phyloP scores from a whole-genome alignment of 2,329 filamentous ascomycete genomes.

The Fusarium sp. region DNA sequence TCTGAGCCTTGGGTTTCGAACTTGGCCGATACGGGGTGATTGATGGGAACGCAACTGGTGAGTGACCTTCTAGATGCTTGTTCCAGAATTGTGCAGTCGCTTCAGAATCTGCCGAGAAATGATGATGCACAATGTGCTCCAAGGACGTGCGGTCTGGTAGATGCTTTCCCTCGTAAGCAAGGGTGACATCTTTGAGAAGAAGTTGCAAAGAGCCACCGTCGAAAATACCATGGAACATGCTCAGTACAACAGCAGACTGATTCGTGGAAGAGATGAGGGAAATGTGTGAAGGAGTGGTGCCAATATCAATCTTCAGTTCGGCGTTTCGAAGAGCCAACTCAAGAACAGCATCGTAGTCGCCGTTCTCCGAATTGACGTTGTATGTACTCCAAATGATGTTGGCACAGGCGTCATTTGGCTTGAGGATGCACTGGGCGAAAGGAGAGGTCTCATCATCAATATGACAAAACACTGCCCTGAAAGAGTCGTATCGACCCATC shows the following conservation, averaged over 20 bases:
- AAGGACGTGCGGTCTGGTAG: neutral
- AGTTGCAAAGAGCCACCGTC: slow-evolving; percentile 6
- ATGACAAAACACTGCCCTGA: slow-evolving; percentile 1
- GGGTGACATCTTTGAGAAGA: neutral
- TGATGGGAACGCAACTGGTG: slow-evolving; percentile 2
- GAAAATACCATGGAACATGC: slow-evolving; percentile 9
- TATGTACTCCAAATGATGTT: neutral
- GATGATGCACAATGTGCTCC: slow-evolving; percentile 4
- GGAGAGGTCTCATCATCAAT: slow-evolving; percentile 1
- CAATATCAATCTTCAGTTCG: neutral
- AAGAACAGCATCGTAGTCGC: neutral
- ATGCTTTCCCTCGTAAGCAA: neutral
- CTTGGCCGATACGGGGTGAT: neutral
- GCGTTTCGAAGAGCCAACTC: slow-evolving; percentile 4
- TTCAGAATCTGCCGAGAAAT: neutral
- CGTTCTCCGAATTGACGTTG: neutral
- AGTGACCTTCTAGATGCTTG: neutral
- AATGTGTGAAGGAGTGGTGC: neutral
- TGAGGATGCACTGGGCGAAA: slow-evolving; percentile 4
- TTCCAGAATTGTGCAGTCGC: slow-evolving; percentile 4
- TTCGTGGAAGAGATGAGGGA: neutral
- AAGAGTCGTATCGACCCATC: neutral
- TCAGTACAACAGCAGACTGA: neutral
- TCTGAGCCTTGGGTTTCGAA: neutral
- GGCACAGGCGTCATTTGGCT: neutral